These are phyloP conservation scores for Nothomitra cinnamomea DNA, from an alignment of 2,329 filamentous ascomycete genomes.

Conservation along the genomic window DNA sequence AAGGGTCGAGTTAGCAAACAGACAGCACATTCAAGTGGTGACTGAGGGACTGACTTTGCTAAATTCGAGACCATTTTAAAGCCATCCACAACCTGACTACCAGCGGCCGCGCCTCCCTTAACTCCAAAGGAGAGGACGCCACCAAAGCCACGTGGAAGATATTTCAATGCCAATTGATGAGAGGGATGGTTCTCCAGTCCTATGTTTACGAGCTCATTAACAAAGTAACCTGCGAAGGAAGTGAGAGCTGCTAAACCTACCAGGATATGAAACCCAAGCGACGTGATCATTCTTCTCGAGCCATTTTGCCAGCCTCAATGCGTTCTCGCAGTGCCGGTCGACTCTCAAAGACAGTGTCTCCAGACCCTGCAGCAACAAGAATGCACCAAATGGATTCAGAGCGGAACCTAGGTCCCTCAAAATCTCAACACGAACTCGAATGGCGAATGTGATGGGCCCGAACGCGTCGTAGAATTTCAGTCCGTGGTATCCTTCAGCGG, in stretches of 20 bases:
- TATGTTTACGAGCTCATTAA: neutral
- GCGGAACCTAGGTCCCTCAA: slow-evolving; percentile 70
- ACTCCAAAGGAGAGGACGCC: slow-evolving; percentile 89
- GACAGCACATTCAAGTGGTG: neutral
- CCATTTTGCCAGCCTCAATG: slow-evolving; percentile 63
- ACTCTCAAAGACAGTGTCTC: slow-evolving; percentile 80
- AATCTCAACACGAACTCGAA: slow-evolving; percentile 76
- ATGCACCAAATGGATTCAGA: slow-evolving; percentile 80
- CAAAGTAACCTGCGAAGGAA: neutral
- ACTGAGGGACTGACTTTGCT: slow-evolving; percentile 45
- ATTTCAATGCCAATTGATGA: slow-evolving; percentile 70
- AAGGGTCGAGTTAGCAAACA: neutral
- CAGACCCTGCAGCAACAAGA: slow-evolving; percentile 75
- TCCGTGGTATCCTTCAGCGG: slow-evolving; percentile 76
- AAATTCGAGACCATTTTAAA: slow-evolving; percentile 94
- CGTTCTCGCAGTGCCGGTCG: slow-evolving; percentile 76
- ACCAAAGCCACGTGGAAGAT: slow-evolving; percentile 68
- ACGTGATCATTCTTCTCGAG: slow-evolving; percentile 72
- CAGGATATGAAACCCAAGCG: slow-evolving; percentile 86
- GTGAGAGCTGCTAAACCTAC: neutral
- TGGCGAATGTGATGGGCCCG: slow-evolving; percentile 63
- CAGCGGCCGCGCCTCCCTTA: slow-evolving; percentile 70
- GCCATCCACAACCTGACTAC: slow-evolving; percentile 75
- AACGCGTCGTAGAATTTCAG: slow-evolving; percentile 92
- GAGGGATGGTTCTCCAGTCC: slow-evolving; percentile 63